Conservation (phyloP, 345 rosid genomes). For the Excoecaria agallocha region DNA sequence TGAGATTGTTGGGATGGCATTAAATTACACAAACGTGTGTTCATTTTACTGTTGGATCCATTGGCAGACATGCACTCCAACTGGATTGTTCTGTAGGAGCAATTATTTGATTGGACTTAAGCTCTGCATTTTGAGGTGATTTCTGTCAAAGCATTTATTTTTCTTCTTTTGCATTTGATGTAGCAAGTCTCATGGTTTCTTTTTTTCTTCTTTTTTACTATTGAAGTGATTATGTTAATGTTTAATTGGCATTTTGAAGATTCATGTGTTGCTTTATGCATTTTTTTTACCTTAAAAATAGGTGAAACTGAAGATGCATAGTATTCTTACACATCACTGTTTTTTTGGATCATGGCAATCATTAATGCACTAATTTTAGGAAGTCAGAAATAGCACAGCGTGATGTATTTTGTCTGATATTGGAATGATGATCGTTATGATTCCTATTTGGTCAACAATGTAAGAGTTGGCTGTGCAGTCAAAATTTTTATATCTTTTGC, state of each 20-base stretch:
- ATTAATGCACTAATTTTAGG: neutral
- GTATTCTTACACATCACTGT: neutral
- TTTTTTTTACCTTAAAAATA: neutral
- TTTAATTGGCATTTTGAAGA: neutral
- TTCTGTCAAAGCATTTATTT: conserved; percentile 6
- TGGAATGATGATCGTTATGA: neutral
- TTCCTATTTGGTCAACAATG: neutral
- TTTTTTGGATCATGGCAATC: neutral
- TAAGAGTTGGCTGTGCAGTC: neutral
- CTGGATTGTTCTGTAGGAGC: conserved; percentile 18
- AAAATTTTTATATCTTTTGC: neutral
- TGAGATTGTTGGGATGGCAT: conserved; percentile 15
- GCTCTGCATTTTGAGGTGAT: conserved; percentile 22
- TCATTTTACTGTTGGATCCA: conserved; percentile 15
- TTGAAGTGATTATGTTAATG: neutral
- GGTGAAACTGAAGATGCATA: neutral
- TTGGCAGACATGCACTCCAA: conserved; percentile 13
- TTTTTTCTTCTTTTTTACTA: neutral
- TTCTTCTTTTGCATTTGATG: neutral
- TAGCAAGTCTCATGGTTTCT: neutral
- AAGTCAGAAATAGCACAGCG: neutral
- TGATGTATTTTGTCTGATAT: neutral
- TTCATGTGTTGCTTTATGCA: neutral
- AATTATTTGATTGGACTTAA: conserved; percentile 10
- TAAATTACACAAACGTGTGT: neutral